Evolutionary conservation across 768 basidiomycete genomes (phyloP), one percentile per base, ranked within the genome.

Genomic region (Tylopilus rubrobrunneus): DNA sequence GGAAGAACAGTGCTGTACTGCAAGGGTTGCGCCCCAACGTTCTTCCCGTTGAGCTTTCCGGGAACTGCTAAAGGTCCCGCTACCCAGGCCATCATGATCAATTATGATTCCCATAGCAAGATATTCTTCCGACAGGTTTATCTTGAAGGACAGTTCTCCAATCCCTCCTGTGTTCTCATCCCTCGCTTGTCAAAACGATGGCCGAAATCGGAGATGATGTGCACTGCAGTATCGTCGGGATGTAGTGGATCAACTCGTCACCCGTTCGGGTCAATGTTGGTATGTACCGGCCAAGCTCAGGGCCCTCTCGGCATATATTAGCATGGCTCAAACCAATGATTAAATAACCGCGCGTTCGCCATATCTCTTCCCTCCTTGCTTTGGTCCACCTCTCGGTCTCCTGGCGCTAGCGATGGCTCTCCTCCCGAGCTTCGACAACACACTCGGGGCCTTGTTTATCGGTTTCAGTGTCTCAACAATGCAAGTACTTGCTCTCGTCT

Each of bases 401-500:
- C 40, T 44, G 34, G 52, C 15, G 23, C 43, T 45, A 51, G 37
- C 51, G 28, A 69, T 71, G 69, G 7, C 11, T n/a, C 1, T 36
- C 27, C 10, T 45, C 46, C 43, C 58, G 14, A 64, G 42, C 39
- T 60, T 78, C 49, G 66, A 73, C 63, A 76, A 72, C 59, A 85
- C 85, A 1, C 74, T 86, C 15, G 85, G 85, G 34, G 83, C 84
- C n/a, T 67, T 79, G 42, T 77, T 85, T 56, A 62, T 84, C 44
- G 85, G 85, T 28, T 84, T 83, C 56, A 75, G 78, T 1, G 67
- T 75, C 39, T 78, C 85, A n/a, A 61, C 66, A 39, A 45, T 66
- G 75, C 63, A 46, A 59, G 73, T 56, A 37, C 15, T 7, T 21
- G 1, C 3, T 19, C 29, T 25, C 39, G 9, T 44, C n/a, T 31